Evolutionary conservation across 129 eudicot genomes (phyloP), one percentile per base, ranked within the genome.

Genomic region (Arctium lappa): DNA sequence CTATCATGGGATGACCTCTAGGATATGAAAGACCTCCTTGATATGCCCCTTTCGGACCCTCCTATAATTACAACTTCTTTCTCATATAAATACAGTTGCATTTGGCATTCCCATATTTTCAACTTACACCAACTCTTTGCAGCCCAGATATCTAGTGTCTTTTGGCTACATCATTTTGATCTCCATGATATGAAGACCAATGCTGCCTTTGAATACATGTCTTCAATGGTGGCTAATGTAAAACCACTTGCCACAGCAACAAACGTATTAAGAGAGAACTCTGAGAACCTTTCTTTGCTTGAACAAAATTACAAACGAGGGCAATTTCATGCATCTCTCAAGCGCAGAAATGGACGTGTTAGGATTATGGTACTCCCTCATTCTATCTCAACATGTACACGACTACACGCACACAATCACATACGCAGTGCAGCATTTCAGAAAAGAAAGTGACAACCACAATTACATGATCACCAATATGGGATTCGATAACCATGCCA

Each of bases 311-410:
- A 80, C 74, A 86, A 79, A 81, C 83, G 87, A 86, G 97, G 94
- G 39, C 92, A 84, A 77, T 80, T 96, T 12, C 85, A 81, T 72
- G 90, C 91, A 16, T 96, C 94, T 70, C 85, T 91, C 77, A 96
- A 93, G 83, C 91, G 97, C 76, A 88, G 98, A 88, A 96, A 96
- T 87, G 99, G 99, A 65, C 97, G 98, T 12, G 92, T 93, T 81
- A 88, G 94, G 84, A 76, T 89, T 79, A 82, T 93, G 99, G 99
- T 95, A 86, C 16, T 1, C 18, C 50, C 71, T 65, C 30, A 3
- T 33, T 79, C 39, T 39, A 36, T 30, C 73, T 74, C n/a, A 11
- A n/a, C 31, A 16, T 11, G 11, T n/a, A 42, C 44, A 12, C 12
- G 69, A 2, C 46, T 53, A 48, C 66, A 15, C 72, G 1, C 53